Conservation (phyloP, 2,329 filamentous ascomycete species). For the Lecanicillium sp. region DNA sequence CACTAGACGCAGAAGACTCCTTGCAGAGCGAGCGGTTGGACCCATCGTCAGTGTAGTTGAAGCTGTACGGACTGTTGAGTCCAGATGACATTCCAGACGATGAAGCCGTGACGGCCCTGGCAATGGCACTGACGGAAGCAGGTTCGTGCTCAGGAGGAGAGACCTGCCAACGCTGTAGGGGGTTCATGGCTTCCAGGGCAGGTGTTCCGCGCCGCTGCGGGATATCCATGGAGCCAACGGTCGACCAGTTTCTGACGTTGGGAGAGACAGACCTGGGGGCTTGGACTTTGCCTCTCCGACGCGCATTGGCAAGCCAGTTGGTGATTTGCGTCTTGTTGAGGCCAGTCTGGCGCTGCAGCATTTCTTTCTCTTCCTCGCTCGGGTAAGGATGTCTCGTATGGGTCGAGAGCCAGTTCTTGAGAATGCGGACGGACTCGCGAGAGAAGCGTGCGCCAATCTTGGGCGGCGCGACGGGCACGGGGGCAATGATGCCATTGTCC, state of each 20-base stretch:
- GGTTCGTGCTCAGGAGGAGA: slow-evolving; percentile 56
- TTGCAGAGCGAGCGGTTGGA: slow-evolving; percentile 53
- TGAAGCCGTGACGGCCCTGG: slow-evolving; percentile 49
- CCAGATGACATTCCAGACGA: slow-evolving; percentile 48
- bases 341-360: slow-evolving; percentile 70
- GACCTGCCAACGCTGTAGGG: slow-evolving; percentile 52
- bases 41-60: slow-evolving; percentile 55
- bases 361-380: slow-evolving; percentile 78
- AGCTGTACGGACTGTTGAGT: slow-evolving; percentile 51
- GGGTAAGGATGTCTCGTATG: slow-evolving; percentile 83
- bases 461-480: slow-evolving; percentile 32
- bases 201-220: slow-evolving; percentile 55
- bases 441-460: slow-evolving; percentile 75
- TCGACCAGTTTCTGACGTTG: slow-evolving; percentile 52
- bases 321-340: slow-evolving; percentile 78
- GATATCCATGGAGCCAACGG: slow-evolving; percentile 65
- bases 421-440: slow-evolving; percentile 67
- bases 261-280: slow-evolving; percentile 64
- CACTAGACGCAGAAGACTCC: slow-evolving; percentile 53
- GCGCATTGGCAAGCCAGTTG: slow-evolving; percentile 89
- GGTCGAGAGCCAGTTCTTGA: slow-evolving; percentile 79
- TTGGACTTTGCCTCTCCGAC: slow-evolving; percentile 72
- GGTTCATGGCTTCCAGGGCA: slow-evolving; percentile 48
- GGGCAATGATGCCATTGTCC: slow-evolving; percentile 18
- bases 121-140: slow-evolving; percentile 53